phyloP scores from a whole-genome alignment of 768 basidiomycete genomes.

The Saitozyma sp. region DNA sequence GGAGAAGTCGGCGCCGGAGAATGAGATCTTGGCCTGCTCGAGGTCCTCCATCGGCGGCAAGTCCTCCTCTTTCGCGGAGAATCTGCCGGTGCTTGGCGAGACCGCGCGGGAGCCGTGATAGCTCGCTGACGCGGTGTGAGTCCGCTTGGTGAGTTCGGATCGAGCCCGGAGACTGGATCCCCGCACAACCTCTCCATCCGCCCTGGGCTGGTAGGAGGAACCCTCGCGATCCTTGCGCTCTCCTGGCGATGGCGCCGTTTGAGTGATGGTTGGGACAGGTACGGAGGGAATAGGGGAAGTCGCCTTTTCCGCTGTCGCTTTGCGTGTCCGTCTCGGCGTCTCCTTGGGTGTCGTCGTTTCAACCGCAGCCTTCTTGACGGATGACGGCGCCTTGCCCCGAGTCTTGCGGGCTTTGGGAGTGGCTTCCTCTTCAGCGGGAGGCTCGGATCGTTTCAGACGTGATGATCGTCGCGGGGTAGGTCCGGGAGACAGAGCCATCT shows the following conservation, averaged over 20 bases:
- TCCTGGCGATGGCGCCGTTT: constrained; percentile 41
- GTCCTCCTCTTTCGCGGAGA: constrained; percentile 47
- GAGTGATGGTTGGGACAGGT: constrained; percentile 40
- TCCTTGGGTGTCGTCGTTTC: constrained; percentile 21
- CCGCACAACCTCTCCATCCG: constrained; percentile 16
- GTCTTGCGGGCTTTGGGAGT: constrained; percentile 28
- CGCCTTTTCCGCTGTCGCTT: constrained; percentile 23
- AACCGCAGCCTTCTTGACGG: constrained; percentile 23
- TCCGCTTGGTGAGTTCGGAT: constrained; percentile 29
- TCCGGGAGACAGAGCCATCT: constrained; percentile 16
- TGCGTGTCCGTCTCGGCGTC: constrained; percentile 16
- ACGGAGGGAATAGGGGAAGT: constrained; percentile 31
- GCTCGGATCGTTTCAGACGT: constrained; percentile 20
- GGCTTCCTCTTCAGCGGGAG: constrained; percentile 13
- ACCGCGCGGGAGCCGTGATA: constrained; percentile 25
- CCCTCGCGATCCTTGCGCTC: not conserved
- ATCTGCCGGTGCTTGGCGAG: constrained; percentile 35
- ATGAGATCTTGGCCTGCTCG: constrained; percentile 34
- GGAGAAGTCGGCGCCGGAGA: not conserved
- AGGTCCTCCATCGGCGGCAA: constrained; percentile 45
- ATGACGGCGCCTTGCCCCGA: constrained; percentile 14
- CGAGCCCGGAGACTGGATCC: constrained; percentile 34
- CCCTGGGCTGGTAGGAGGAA: constrained; percentile 28
- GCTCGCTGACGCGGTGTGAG: constrained; percentile 30
- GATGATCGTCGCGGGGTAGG: constrained; percentile 42